These are phyloP conservation scores for Rhodotorula paludigena DNA, from an alignment of 768 basidiomycete genomes.

Conservation along the genomic window DNA sequence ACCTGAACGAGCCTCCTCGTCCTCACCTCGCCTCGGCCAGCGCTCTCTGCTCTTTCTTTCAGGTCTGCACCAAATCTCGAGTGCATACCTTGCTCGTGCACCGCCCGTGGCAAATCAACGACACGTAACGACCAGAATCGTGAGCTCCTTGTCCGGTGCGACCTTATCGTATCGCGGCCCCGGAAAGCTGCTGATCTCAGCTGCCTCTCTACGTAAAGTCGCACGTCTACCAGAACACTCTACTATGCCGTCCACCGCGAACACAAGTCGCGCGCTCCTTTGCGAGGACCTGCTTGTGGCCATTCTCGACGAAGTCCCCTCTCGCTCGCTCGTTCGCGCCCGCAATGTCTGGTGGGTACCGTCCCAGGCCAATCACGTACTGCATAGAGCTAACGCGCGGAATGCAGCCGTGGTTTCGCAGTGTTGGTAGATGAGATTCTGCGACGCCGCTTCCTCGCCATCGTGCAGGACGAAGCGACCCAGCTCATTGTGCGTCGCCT, in stretches of 20 bases:
- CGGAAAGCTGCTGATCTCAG: no score
- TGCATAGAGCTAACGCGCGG: neutral
- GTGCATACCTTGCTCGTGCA: no score
- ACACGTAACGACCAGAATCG: no score
- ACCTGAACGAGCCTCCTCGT: no score
- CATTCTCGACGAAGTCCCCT: slow-evolving; percentile 9
- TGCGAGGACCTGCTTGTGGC: slow-evolving; percentile 24
- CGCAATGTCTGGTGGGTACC: slow-evolving; percentile 15
- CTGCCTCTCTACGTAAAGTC: neutral
- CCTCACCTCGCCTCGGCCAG: no score
- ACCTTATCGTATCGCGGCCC: no score
- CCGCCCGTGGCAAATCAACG: no score
- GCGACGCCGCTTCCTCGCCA: slow-evolving; percentile 2
- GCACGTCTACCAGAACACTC: neutral
- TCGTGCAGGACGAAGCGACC: neutral
- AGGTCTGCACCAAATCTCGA: no score
- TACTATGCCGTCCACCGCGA: no score
- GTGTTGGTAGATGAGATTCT: slow-evolving; percentile 15
- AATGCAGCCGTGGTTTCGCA: slow-evolving; percentile 11
- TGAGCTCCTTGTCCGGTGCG: no score
- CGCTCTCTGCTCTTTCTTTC: no score
- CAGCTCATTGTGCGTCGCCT: slow-evolving; percentile 8
- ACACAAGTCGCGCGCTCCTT: no score
- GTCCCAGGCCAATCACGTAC: neutral
- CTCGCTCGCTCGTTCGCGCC: neutral